phyloP scores from a whole-genome alignment of 1,139 yeast genomes.

The Pichia sorboxylosa region DNA sequence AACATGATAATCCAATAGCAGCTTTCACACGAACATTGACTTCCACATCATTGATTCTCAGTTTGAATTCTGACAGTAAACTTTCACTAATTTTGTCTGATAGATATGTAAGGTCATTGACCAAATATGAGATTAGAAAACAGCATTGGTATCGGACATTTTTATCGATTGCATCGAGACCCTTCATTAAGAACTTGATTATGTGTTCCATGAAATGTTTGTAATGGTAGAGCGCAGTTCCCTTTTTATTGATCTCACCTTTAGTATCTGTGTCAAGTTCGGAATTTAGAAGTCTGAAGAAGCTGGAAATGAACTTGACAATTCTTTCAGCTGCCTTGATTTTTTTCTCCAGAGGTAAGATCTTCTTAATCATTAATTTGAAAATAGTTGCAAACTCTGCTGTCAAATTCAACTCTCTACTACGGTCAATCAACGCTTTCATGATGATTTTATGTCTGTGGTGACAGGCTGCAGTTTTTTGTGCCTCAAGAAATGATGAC shows the following conservation, averaged over 20 bases:
- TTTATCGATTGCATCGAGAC: slow-evolving; percentile 65
- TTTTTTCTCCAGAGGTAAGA: slow-evolving; percentile 57
- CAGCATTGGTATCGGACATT: slow-evolving; percentile 73
- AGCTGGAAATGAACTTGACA: slow-evolving; percentile 61
- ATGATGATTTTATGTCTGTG: slow-evolving; percentile 58
- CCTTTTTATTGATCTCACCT: slow-evolving; percentile 18
- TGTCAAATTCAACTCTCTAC: slow-evolving; percentile 40
- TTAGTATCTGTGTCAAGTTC: slow-evolving; percentile 10
- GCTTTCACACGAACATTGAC: slow-evolving; percentile 73
- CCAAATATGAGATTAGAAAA: slow-evolving; percentile 63
- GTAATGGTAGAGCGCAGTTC: too few relatives aligned
- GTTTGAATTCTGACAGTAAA: slow-evolving; percentile 47
- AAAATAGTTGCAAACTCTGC: slow-evolving; percentile 51
- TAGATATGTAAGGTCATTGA: slow-evolving; percentile 48
- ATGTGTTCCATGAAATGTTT: slow-evolving; percentile 48
- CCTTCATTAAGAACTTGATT: slow-evolving; percentile 57
- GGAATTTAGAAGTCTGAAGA: slow-evolving; percentile 26
- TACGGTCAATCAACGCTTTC: slow-evolving; percentile 45
- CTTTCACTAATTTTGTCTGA: slow-evolving; percentile 62
- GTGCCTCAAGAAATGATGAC: slow-evolving; percentile 75
- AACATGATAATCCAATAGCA: slow-evolving; percentile 64
- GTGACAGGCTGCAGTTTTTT: slow-evolving; percentile 62
- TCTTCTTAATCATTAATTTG: slow-evolving; percentile 48
- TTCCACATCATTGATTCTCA: slow-evolving; percentile 70
- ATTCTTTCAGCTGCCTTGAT: slow-evolving; percentile 70